Conservation (phyloP, 2,329 filamentous ascomycete species). For the Lecanicillium sp. region DNA sequence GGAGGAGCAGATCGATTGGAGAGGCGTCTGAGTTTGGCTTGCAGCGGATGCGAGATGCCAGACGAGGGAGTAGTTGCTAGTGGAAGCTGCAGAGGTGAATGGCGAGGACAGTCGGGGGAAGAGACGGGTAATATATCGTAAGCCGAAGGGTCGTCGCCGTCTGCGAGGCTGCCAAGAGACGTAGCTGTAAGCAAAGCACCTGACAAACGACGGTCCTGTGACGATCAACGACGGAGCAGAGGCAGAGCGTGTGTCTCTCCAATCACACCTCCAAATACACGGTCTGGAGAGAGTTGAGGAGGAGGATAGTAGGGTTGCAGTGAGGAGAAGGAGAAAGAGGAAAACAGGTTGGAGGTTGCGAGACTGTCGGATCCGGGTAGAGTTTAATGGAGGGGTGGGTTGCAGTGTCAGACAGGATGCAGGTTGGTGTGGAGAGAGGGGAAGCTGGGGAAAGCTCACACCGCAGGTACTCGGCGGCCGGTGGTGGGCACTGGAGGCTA, state of each 20-base stretch:
- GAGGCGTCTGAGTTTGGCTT: constrained; percentile 19
- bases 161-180: no score
- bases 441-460: no score
- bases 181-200: background rate
- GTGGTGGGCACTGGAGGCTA: no score
- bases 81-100: constrained; percentile 1
- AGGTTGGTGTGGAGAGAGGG: no score
- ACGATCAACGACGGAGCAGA: background rate
- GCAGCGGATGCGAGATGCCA: constrained; percentile 6
- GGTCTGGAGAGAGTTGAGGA: background rate
- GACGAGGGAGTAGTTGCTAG: background rate
- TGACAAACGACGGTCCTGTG: no score
- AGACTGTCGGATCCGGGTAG: no score
- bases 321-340: background rate
- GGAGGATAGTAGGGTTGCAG: background rate
- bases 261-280: constrained; percentile 3
- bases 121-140: background rate
- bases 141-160: background rate
- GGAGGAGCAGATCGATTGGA: constrained; percentile 30
- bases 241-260: constrained; percentile 5
- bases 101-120: constrained; percentile 7
- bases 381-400: no score
- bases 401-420: no score
- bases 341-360: background rate
- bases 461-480: no score